Evolutionary conservation across 805 yeast species (phyloP).

Genomic region (Barnettozyma vustinii): DNA sequence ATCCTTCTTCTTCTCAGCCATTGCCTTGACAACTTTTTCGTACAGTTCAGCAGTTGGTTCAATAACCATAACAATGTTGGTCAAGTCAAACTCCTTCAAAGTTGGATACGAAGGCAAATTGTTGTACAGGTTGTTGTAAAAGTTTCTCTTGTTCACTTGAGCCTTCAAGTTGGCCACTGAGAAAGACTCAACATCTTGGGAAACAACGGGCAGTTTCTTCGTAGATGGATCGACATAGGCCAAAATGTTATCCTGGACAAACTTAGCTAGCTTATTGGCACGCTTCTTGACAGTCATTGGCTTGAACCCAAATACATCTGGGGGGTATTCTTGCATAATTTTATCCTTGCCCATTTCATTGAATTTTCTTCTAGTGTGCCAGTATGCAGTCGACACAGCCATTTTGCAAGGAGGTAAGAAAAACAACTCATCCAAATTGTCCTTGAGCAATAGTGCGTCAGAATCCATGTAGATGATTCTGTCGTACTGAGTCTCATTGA

Average conservation of each 20-base stretch:
- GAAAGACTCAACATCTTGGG: not conserved
- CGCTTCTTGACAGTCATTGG: slow-evolving; percentile 20
- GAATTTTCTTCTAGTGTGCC: slow-evolving; percentile 29
- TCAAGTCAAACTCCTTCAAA: slow-evolving; percentile 27
- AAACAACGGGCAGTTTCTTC: not conserved
- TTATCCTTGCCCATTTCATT: slow-evolving; percentile 17
- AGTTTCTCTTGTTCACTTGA: slow-evolving; percentile 11
- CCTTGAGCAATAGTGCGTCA: slow-evolving; percentile 40
- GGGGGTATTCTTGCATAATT: slow-evolving; percentile 16
- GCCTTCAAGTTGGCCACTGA: not conserved
- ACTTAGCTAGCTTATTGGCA: slow-evolving; percentile 11
- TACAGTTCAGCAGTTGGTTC: slow-evolving; percentile 36
- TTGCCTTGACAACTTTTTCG: slow-evolving; percentile 16
- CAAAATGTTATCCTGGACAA: slow-evolving; percentile 5
- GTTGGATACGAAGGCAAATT: slow-evolving; percentile 32
- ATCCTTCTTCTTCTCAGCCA: slow-evolving; percentile 23
- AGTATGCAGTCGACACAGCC: slow-evolving; percentile 42
- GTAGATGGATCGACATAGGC: not conserved
- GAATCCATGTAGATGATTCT: slow-evolving; percentile 54
- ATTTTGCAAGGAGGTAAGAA: slow-evolving; percentile 42
- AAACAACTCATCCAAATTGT: slow-evolving; percentile 45
- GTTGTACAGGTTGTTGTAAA: slow-evolving; percentile 30
- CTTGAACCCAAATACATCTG: slow-evolving; percentile 18
- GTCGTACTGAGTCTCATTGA: slow-evolving; percentile 43
- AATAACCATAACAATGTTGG: slow-evolving; percentile 55